Conservation (phyloP, 139 green algal genomes). For the Chlamydomonas incerta region DNA sequence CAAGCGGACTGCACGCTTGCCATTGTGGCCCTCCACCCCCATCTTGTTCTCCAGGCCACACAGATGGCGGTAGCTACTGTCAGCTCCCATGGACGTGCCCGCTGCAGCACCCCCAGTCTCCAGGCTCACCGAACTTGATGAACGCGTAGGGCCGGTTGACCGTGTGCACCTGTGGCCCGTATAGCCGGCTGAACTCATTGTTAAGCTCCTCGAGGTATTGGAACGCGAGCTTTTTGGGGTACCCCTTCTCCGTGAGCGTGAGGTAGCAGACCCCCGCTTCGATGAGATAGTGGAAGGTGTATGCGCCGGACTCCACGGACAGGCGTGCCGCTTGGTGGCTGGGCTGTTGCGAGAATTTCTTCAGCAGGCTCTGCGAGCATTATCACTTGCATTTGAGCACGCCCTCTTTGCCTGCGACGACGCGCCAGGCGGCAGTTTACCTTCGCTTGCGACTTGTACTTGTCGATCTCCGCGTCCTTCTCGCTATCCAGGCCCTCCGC, state of each 20-base stretch:
- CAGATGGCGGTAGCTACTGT: no score
- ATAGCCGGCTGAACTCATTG: slow-evolving; percentile 92
- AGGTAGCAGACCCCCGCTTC: slow-evolving; percentile 91
- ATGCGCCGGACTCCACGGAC: slow-evolving; percentile 85
- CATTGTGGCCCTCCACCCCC: no score
- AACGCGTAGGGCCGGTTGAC: slow-evolving; percentile 97
- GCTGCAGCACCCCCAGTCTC: not conserved
- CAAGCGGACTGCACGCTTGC: no score
- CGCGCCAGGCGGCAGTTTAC: slow-evolving; percentile 41
- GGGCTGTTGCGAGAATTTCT: slow-evolving; percentile 68
- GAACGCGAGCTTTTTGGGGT: slow-evolving; percentile 98
- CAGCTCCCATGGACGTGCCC: no score
- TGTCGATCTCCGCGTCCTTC: slow-evolving; percentile 86
- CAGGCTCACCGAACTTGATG: slow-evolving; percentile 97
- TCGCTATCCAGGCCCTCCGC: slow-evolving; percentile 96
- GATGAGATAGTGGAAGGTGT: slow-evolving; percentile 93
- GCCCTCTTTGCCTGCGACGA: not conserved
- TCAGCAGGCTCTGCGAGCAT: slow-evolving; percentile 68
- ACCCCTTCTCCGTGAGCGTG: slow-evolving; percentile 88
- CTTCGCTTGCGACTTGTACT: slow-evolving; percentile 97
- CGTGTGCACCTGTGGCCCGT: slow-evolving; percentile 89
- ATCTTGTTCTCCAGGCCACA: no score
- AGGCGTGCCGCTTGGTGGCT: slow-evolving; percentile 61
- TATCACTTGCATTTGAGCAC: not conserved
- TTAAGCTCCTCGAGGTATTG: slow-evolving; percentile 98